Percentiles rank a stretch among this genome's conserved stretches.
phyloP scores from a whole-genome alignment of 805 yeast genomes.

The Saturnispora halmiae region DNA sequence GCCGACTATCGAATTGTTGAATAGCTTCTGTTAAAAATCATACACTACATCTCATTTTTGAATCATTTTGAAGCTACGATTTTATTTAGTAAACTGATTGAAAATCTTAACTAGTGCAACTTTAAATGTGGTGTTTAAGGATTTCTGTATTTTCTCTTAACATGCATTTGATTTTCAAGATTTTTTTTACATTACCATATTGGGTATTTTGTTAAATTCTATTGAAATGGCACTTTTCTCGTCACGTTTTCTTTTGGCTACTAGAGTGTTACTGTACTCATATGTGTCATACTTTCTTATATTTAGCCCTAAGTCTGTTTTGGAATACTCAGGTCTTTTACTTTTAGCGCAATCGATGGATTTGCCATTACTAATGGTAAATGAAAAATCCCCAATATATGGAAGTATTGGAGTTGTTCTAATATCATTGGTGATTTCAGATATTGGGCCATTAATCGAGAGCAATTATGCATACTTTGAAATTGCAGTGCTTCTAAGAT shows the following conservation, averaged over 20 bases:
- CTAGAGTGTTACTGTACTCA: slow-evolving; percentile 18
- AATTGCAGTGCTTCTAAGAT: slow-evolving; percentile 49
- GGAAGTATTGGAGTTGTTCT: slow-evolving; percentile 44
- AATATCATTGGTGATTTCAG: slow-evolving; percentile 37
- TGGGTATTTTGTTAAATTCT: neutral
- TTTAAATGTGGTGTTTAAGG: too few species aligned
- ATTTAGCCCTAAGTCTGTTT: slow-evolving; percentile 19
- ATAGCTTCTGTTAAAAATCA: too few species aligned
- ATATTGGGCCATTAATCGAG: slow-evolving; percentile 49
- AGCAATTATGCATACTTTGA: slow-evolving; percentile 43
- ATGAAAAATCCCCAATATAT: slow-evolving; percentile 27
- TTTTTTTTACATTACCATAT: too few species aligned
- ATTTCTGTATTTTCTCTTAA: too few species aligned
- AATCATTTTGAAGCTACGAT: too few species aligned
- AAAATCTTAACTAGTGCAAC: too few species aligned
- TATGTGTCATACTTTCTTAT: slow-evolving; percentile 20
- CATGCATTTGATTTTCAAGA: neutral
- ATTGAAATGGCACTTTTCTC: slow-evolving; percentile 25
- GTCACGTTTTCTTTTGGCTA: slow-evolving; percentile 18
- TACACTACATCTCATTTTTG: too few species aligned
- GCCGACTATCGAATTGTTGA: too few species aligned
- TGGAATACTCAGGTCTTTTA: slow-evolving; percentile 25
- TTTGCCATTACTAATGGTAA: slow-evolving; percentile 26
- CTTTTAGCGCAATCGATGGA: slow-evolving; percentile 26
- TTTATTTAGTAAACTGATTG: too few species aligned